phyloP scores from a whole-genome alignment of 2,329 filamentous ascomycete genomes.

The Bipolaris zeicola region DNA sequence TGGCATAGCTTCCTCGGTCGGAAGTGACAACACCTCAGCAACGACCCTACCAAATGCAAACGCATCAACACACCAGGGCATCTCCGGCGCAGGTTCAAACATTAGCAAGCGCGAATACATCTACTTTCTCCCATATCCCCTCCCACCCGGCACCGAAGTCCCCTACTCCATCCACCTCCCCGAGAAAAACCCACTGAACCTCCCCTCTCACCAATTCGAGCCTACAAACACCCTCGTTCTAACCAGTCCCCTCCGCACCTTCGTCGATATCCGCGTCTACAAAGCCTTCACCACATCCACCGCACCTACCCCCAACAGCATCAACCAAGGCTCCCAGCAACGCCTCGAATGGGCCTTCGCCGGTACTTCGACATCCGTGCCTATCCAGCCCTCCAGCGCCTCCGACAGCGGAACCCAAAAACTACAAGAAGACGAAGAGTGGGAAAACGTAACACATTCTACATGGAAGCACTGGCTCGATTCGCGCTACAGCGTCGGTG shows the following conservation, averaged over 20 bases:
- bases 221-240: conserved; percentile 69
- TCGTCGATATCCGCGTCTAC: conserved; percentile 66
- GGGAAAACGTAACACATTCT: conserved; percentile 35
- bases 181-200: conserved; percentile 31
- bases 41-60: neutral
- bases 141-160: conserved; percentile 29
- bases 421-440: neutral
- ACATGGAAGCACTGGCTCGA: conserved; percentile 67
- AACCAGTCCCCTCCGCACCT: conserved; percentile 62
- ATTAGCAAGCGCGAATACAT: conserved; percentile 59
- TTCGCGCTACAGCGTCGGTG: conserved; percentile 51
- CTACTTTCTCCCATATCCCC: conserved; percentile 58
- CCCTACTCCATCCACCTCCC: conserved; percentile 40
- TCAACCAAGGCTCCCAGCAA: conserved; percentile 36
- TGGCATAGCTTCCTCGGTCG: conserved; percentile 4
- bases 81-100: conserved; percentile 6
- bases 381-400: neutral
- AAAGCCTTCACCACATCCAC: conserved; percentile 19
- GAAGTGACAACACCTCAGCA: neutral
- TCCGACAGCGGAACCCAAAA: neutral
- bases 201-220: conserved; percentile 49
- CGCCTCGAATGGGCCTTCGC: conserved; percentile 70
- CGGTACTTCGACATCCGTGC: conserved; percentile 52
- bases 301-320: neutral
- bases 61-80: conserved; percentile 1